Percentiles rank a stretch among this genome's conserved stretches.
Conservation (phyloP, 257 asterid species). For the Ilex asprella region DNA sequence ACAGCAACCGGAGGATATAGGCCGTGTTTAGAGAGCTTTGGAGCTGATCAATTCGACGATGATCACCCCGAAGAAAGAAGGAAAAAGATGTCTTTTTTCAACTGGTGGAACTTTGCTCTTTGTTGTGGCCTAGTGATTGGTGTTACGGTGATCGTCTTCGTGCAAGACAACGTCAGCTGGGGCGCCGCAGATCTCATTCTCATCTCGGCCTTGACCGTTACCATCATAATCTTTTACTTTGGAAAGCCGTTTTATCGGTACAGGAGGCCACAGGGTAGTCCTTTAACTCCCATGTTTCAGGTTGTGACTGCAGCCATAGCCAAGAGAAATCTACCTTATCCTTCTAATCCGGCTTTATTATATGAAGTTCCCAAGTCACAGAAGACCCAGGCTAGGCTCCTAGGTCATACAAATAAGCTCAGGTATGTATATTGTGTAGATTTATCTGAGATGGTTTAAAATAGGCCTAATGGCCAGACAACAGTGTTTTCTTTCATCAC, state of each 20-base stretch:
- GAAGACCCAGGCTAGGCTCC: neutral
- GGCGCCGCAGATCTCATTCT: neutral
- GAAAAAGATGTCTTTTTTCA: slow-evolving; percentile 1
- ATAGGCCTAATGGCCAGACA: too few relatives aligned
- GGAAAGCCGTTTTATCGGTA: neutral
- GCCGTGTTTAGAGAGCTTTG: slow-evolving; percentile 1
- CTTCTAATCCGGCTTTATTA: neutral
- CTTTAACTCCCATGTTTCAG: neutral
- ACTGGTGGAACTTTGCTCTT: slow-evolving; percentile 3
- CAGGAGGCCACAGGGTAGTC: neutral
- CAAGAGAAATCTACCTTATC: slow-evolving; percentile 1
- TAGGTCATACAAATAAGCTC: neutral
- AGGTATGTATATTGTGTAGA: neutral
- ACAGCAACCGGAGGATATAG: neutral
- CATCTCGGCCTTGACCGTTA: neutral
- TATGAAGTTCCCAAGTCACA: neutral
- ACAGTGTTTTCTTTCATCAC: too few relatives aligned
- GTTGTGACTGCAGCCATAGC: neutral
- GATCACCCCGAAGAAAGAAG: neutral
- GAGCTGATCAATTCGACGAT: slow-evolving; percentile 3
- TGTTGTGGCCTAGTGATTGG: neutral
- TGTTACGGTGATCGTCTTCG: neutral
- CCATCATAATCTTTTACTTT: neutral
- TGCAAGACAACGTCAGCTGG: neutral
- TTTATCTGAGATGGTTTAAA: too few relatives aligned